These are phyloP conservation scores for Rhizopogon vinicolor DNA, from an alignment of 768 basidiomycete genomes.

Conservation along the genomic window DNA sequence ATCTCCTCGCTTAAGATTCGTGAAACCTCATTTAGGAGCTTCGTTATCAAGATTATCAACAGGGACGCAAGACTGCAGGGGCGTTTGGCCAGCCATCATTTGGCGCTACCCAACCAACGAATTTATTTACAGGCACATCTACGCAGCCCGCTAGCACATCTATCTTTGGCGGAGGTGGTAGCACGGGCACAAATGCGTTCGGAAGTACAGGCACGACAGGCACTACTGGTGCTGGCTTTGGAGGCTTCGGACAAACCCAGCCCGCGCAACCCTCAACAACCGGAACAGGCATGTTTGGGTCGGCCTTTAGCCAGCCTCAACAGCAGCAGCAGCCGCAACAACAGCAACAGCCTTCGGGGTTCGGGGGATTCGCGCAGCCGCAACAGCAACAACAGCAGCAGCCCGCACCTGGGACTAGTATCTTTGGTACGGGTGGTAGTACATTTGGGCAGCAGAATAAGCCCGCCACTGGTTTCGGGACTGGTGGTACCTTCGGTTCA, in stretches of 20 bases:
- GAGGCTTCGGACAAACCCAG: conserved; percentile 29
- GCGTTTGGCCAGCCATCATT: conserved; percentile 51
- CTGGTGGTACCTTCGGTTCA: conserved; percentile 19
- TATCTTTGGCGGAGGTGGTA: conserved; percentile 23
- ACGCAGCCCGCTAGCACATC: conserved; percentile 23
- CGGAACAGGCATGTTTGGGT: conserved; percentile 39
- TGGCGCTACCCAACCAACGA: conserved; percentile 19
- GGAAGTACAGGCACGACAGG: conserved; percentile 19
- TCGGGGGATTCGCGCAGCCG: conserved; percentile 52
- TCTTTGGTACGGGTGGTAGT: conserved; percentile 28
- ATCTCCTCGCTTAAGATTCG: background rate
- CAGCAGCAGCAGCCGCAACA: conserved; percentile 27
- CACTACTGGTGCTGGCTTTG: conserved; percentile 24
- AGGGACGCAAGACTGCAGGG: conserved; percentile 66
- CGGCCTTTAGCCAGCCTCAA: conserved; percentile 35
- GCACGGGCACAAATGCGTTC: conserved; percentile 13
- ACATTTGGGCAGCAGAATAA: conserved; percentile 27
- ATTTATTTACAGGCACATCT: conserved; percentile 21
- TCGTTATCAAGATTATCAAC: conserved; percentile 70
- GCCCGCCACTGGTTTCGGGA: conserved; percentile 25
- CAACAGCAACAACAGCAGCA: conserved; percentile 34
- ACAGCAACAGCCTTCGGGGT: conserved; percentile 33
- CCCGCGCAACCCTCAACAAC: conserved; percentile 35
- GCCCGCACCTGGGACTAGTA: conserved; percentile 20
- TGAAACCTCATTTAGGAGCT: conserved; percentile 48